phyloP scores from a whole-genome alignment of 2,329 filamentous ascomycete species.

The Colletotrichum tropicicola region DNA sequence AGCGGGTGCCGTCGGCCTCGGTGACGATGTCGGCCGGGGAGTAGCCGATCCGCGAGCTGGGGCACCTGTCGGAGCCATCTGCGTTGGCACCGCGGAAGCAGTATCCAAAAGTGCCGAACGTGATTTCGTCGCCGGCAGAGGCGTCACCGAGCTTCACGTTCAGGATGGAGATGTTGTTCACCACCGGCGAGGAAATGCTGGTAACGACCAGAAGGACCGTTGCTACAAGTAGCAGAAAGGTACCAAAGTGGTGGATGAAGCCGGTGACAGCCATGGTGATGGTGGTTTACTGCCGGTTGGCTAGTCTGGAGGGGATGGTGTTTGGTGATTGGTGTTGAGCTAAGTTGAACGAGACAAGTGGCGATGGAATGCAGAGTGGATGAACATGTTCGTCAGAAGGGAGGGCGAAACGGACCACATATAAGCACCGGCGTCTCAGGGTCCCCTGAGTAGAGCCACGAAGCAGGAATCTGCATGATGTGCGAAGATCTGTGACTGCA shows the following conservation, averaged over 20 bases:
- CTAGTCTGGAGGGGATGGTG: background rate
- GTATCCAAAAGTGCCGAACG: conserved; percentile 70
- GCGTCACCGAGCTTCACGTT: conserved; percentile 56
- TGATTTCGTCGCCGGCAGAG: conserved; percentile 46
- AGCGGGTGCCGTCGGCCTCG: conserved; percentile 45
- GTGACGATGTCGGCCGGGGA: conserved; percentile 57
- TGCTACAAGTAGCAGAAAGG: conserved; percentile 63
- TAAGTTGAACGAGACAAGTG: background rate
- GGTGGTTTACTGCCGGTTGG: conserved; percentile 17
- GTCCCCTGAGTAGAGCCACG: background rate
- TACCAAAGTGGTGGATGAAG: conserved; percentile 65
- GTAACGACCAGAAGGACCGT: conserved; percentile 66
- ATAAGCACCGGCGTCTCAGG: conserved; percentile 22
- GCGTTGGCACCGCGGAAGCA: conserved; percentile 48
- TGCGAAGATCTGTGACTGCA: conserved; percentile 24
- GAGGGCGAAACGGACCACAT: conserved; percentile 24
- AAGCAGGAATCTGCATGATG: conserved; percentile 24
- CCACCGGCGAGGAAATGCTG: conserved; percentile 66
- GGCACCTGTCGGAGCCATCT: conserved; percentile 56
- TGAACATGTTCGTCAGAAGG: background rate
- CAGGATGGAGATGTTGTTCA: conserved; percentile 62
- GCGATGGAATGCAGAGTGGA: conserved; percentile 4
- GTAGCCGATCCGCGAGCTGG: conserved; percentile 61
- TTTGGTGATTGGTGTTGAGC: background rate
- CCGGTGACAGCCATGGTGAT: conserved; percentile 56